Base-by-base conservation (phyloP, 2,329 filamentous ascomycete species). In the Coniochaeta ligniaria region DNA sequence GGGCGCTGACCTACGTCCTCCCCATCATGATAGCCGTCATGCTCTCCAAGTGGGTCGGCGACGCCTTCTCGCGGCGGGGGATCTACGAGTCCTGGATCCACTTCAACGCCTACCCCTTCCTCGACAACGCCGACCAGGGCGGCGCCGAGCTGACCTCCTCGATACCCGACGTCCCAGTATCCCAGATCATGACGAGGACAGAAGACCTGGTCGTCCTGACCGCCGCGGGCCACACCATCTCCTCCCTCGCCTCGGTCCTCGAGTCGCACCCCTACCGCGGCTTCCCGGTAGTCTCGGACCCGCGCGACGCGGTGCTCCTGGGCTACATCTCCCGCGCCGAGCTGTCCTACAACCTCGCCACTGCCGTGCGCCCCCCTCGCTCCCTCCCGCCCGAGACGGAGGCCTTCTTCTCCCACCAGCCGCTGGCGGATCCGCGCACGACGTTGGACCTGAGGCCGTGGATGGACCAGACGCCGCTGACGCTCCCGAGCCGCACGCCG, bases 21-120 rank as follows among this genome's bases (percentile, higher is more conserved):
- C 95, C 95, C 60, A 99, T 98, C 74, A 99, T 99, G 95, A 91
- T 99, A 65, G 92, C 93, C 50, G 95, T 99, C 70, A 96, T 99
- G 93, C 83, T 98, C 52, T 91, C 91, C 64, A 99, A 99, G 77
- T 99, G 95, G 95, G 92, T 96, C 28, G 95, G 93, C 69, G 95
- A 99, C 73, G 94, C 92, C 57, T 93, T 99, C 73, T 92, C 91
- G 28, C 91, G 91, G 60, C 86, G 89, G 57, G 92, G 95, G 65
- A 98, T 99, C 74, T 99, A 99, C 77, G 95, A 99, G 73, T 89
- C 90, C 60, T 99, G 95, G 95, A 99, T 99, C 70, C 90, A 92
- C 67, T 88, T 97, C 75, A 95, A 96, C 70, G 92, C 91, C 66
- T 99, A 98, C 71, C 95, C 95, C 0, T 97, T 94, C 75, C 84